A percentile compares a stretch with the other conserved stretches of the same genome.
Conservation (phyloP, 805 yeast species). For the Pichia manshurica region DNA sequence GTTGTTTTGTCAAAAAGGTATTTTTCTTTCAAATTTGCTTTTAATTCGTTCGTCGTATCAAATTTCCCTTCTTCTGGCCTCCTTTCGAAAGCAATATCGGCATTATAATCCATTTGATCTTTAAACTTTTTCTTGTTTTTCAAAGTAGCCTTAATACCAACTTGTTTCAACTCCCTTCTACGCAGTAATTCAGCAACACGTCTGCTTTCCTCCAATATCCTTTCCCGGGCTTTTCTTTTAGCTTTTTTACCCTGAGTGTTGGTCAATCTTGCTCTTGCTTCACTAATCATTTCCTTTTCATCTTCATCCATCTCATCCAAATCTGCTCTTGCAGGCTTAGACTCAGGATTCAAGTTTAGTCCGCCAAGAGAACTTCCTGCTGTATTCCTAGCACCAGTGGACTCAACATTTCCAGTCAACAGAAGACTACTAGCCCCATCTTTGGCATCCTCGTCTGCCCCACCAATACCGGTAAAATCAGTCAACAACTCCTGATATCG, state of each 20-base stretch:
- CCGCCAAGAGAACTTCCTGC: slow-evolving; percentile 38
- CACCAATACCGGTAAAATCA: slow-evolving; percentile 32
- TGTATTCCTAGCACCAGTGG: slow-evolving; percentile 6
- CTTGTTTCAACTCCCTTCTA: slow-evolving; percentile 74
- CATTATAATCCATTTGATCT: slow-evolving; percentile 73
- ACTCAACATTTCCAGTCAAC: slow-evolving; percentile 20
- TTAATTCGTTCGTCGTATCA: slow-evolving; percentile 57
- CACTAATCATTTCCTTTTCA: slow-evolving; percentile 88
- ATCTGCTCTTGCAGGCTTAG: slow-evolving; percentile 78
- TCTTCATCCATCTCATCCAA: slow-evolving; percentile 76
- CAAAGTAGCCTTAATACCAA: slow-evolving; percentile 54
- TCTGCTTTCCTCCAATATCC: slow-evolving; percentile 72
- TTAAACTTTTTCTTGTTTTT: slow-evolving; percentile 48
- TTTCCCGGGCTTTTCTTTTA: slow-evolving; percentile 79
- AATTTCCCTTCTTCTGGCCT: slow-evolving; percentile 62
- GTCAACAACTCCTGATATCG: slow-evolving; percentile 70
- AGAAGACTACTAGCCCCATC: slow-evolving; percentile 8
- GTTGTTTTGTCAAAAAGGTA: slow-evolving; percentile 40
- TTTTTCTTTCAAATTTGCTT: slow-evolving; percentile 22
- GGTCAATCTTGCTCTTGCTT: slow-evolving; percentile 86
- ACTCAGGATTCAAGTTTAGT: slow-evolving; percentile 66
- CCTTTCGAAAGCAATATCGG: slow-evolving; percentile 76
- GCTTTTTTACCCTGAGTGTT: slow-evolving; percentile 95
- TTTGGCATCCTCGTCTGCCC: slow-evolving; percentile 22
- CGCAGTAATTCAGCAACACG: slow-evolving; percentile 72